Evolutionary conservation across 495 filamentous ascomycete genomes (phyloP).

Genomic region (Penicillium antarcticum): DNA sequence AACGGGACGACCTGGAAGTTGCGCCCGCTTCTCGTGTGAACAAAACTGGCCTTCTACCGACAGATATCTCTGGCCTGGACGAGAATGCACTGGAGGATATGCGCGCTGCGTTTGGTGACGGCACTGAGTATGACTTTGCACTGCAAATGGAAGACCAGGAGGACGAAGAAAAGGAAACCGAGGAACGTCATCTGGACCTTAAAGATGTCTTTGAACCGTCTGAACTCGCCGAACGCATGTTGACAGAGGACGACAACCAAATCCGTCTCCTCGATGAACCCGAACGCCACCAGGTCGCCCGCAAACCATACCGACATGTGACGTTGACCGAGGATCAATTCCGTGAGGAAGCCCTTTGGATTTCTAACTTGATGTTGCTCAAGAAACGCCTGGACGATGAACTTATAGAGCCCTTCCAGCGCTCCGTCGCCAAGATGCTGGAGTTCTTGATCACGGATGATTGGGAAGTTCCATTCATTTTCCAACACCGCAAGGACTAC

Average conservation of each 20-base stretch:
- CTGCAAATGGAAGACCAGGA: conserved; percentile 74
- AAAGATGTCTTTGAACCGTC: conserved; percentile 98
- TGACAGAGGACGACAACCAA: conserved; percentile 90
- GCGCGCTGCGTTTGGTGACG: conserved; percentile 91
- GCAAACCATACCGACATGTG: conserved; percentile 79
- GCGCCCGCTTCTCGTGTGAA: conserved; percentile 65
- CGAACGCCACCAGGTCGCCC: conserved; percentile 88
- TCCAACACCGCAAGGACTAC: conserved; percentile 97
- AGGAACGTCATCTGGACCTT: conserved; percentile 75
- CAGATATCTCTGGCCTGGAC: conserved; percentile 73
- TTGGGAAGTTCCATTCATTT: conserved; percentile 94
- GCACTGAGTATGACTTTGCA: conserved; percentile 92
- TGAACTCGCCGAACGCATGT: conserved; percentile 84
- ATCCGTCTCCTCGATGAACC: conserved; percentile 86
- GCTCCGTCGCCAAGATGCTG: conserved; percentile 85
- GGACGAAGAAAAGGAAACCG: conserved; percentile 64
- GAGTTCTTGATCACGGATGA: conserved; percentile 92
- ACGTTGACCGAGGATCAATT: conserved; percentile 74
- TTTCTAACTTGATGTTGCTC: conserved; percentile 80
- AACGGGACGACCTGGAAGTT: conserved; percentile 85
- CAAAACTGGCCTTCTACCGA: conserved; percentile 54
- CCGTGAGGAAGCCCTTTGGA: conserved; percentile 87
- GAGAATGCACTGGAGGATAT: conserved; percentile 92
- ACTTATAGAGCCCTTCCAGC: conserved; percentile 76
- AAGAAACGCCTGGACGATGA: conserved; percentile 71